phyloP scores from a whole-genome alignment of 2,329 filamentous ascomycete species.

The Alternaria longipes region DNA sequence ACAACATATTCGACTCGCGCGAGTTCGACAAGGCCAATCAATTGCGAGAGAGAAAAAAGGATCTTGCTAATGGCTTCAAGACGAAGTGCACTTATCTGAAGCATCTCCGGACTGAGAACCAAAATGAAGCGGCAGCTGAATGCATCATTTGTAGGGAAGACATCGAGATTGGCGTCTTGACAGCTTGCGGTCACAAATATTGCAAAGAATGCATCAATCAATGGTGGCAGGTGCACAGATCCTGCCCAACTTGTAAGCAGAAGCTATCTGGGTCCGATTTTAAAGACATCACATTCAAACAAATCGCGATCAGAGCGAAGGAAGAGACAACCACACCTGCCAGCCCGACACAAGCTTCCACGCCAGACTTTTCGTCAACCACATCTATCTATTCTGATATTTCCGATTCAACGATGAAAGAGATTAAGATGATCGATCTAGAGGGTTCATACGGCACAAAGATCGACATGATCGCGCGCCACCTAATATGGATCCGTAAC shows the following conservation, averaged over 20 bases:
- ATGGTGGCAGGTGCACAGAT: conserved; percentile 79
- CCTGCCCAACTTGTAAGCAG: conserved; percentile 86
- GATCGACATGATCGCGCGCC: conserved; percentile 75
- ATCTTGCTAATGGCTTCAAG: conserved; percentile 69
- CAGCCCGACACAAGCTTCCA: conserved; percentile 34
- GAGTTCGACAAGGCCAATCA: conserved; percentile 56
- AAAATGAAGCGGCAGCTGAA: conserved; percentile 64
- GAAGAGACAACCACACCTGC: conserved; percentile 58
- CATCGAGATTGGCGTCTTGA: conserved; percentile 83
- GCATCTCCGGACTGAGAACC: conserved; percentile 69
- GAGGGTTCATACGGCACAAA: conserved; percentile 84
- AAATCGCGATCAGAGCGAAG: conserved; percentile 74
- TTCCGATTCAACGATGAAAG: conserved; percentile 72
- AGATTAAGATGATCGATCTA: conserved; percentile 85
- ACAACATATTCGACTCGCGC: conserved; percentile 63
- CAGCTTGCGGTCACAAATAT: conserved; percentile 85
- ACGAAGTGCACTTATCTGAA: conserved; percentile 79
- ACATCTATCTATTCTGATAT: conserved; percentile 81
- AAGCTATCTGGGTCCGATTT: conserved; percentile 72
- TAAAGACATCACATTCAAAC: conserved; percentile 85
- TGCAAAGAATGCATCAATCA: conserved; percentile 85
- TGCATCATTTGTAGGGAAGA: conserved; percentile 86
- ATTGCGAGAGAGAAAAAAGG: conserved; percentile 63
- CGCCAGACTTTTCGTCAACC: conserved; percentile 33
- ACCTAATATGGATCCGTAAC: conserved; percentile 84